A percentile compares a stretch with the other conserved stretches of the same genome.
Evolutionary conservation across 345 rosid genomes (phyloP).

Genomic region (Cardamine resedifolia): DNA sequence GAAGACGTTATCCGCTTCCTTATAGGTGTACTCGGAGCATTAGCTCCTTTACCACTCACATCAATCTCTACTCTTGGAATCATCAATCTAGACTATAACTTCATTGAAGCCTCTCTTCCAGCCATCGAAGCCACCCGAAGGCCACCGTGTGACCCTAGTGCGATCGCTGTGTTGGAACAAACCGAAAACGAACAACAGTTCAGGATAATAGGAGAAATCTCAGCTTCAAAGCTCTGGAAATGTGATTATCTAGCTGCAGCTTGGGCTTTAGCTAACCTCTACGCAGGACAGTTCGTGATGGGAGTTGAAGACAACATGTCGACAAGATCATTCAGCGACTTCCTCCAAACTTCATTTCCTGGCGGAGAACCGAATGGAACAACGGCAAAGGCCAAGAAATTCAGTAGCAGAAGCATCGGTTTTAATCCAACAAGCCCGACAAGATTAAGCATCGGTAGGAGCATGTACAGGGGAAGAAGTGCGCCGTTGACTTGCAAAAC

Average conservation of each 20-base stretch:
- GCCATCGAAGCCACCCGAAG: slow-evolving; percentile 60
- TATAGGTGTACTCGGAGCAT: slow-evolving; percentile 95
- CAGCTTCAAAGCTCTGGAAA: slow-evolving; percentile 92
- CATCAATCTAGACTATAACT: slow-evolving; percentile 58
- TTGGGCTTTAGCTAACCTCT: slow-evolving; percentile 92
- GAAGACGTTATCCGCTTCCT: slow-evolving; percentile 92
- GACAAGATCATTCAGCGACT: slow-evolving; percentile 60
- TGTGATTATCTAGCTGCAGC: slow-evolving; percentile 91
- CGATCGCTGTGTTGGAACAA: slow-evolving; percentile 73
- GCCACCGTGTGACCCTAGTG: slow-evolving; percentile 70
- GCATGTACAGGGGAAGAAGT: slow-evolving; percentile 93
- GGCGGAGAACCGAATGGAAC: slow-evolving; percentile 40
- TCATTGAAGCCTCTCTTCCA: slow-evolving; percentile 67
- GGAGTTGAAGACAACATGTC: slow-evolving; percentile 82
- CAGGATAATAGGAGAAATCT: slow-evolving; percentile 89
- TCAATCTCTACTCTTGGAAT: slow-evolving; percentile 72
- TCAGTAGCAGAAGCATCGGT: slow-evolving; percentile 94
- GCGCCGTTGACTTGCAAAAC: slow-evolving; percentile 89
- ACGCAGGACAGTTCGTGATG: slow-evolving; percentile 94
- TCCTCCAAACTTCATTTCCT: slow-evolving; percentile 45
- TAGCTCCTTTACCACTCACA: slow-evolving; percentile 92
- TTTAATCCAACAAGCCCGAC: slow-evolving; percentile 60
- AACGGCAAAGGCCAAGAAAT: slow-evolving; percentile 57
- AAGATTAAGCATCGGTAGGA: slow-evolving; percentile 60
- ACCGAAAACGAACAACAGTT: slow-evolving; percentile 49